Conservation (phyloP, 257 asterid species). For the Coffea canephora region DNA sequence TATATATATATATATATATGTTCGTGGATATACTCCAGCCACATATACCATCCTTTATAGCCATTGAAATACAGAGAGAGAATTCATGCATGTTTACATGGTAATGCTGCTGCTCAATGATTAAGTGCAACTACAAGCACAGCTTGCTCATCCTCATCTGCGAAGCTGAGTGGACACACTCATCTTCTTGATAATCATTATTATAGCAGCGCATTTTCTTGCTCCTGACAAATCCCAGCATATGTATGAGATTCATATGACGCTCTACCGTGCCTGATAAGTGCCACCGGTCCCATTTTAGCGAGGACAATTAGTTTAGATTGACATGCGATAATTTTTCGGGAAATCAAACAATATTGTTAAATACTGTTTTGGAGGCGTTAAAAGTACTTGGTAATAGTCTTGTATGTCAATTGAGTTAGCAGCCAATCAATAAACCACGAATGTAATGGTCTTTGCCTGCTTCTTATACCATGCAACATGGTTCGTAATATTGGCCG, state of each 20-base stretch:
- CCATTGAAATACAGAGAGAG: constrained; percentile 9
- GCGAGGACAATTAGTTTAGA: not conserved
- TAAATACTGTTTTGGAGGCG: not conserved
- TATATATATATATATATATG: no score
- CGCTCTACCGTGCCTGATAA: not conserved
- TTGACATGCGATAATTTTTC: not conserved
- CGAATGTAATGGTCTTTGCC: no score
- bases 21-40: constrained; percentile 10
- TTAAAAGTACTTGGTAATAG: not conserved
- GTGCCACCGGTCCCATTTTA: not conserved
- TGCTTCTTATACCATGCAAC: no score
- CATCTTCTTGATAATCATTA: constrained; percentile 3
- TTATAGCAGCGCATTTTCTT: not conserved
- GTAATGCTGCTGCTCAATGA: constrained; percentile 1
- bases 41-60: constrained; percentile 26
- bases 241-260: not conserved
- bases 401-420: not conserved
- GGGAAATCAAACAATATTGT: not conserved
- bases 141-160: not conserved
- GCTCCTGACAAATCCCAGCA: not conserved
- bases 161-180: not conserved
- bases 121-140: not conserved
- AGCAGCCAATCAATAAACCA: not conserved
- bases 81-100: not conserved
- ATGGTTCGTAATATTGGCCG: no score